Percentiles rank a stretch among this genome's conserved stretches.
Conservation (phyloP, 805 yeast genomes). For the Lipomyces yamadae region DNA sequence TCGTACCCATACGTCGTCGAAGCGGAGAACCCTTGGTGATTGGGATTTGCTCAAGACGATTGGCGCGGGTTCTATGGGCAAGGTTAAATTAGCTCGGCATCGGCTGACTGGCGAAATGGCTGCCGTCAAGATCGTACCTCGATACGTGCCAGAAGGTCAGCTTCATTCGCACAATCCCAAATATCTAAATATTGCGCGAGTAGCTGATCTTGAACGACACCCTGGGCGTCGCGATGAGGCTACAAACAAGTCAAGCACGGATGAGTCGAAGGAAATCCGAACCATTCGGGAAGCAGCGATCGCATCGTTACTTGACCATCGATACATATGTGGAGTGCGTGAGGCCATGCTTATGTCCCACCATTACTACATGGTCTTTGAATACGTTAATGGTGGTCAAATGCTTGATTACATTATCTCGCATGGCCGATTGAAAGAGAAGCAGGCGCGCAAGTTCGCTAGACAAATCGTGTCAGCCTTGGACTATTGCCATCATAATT, state of each 20-base stretch:
- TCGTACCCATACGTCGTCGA: constrained; percentile 31
- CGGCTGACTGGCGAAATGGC: constrained; percentile 77
- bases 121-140: constrained; percentile 38
- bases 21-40: constrained; percentile 89
- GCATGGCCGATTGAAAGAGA: constrained; percentile 92
- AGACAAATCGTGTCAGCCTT: constrained; percentile 93
- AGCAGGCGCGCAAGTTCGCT: constrained; percentile 92
- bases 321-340: constrained; percentile 85
- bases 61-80: constrained; percentile 99
- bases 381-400: constrained; percentile 96
- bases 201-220: constrained; percentile 61
- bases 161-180: constrained; percentile 53
- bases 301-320: constrained; percentile 87
- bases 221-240: constrained; percentile 68
- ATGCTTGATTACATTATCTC: constrained; percentile 95
- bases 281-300: constrained; percentile 95
- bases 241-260: constrained; percentile 51
- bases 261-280: constrained; percentile 86
- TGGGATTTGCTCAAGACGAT: constrained; percentile 95
- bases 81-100: constrained; percentile 91
- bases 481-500: constrained; percentile 90
- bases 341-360: constrained; percentile 97
- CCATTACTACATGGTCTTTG: constrained; percentile 95
- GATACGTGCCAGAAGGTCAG: constrained; percentile 32
- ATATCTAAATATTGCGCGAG: constrained; percentile 71